These are phyloP conservation scores for Agaricus blazei DNA, from an alignment of 768 basidiomycete species.

Conservation along the genomic window DNA sequence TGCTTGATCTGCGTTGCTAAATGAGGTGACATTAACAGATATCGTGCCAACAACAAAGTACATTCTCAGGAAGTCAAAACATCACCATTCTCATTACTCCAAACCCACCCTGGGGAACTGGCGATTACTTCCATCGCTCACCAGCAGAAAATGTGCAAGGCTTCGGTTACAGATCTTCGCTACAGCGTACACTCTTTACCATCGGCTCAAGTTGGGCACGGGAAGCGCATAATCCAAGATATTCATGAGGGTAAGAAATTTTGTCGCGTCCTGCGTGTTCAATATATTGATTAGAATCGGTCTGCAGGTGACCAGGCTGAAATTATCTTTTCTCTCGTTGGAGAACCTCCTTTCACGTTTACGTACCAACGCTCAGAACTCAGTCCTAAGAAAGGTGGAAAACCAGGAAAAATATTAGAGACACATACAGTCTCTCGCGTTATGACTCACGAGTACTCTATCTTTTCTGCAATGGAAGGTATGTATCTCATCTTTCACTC, in stretches of 20 bases:
- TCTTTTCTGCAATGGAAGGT: conserved; percentile 92
- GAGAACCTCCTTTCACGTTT: conserved; percentile 95
- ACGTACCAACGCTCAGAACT: conserved; percentile 86
- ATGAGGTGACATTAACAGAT: conserved; percentile 37
- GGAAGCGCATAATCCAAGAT: conserved; percentile 75
- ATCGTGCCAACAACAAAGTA: conserved; percentile 72
- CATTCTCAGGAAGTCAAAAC: conserved; percentile 70
- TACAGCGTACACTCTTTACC: conserved; percentile 80
- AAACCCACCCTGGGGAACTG: conserved; percentile 81
- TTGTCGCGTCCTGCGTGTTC: not conserved
- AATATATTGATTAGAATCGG: not conserved
- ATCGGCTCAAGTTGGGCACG: conserved; percentile 84
- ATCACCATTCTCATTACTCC: conserved; percentile 82
- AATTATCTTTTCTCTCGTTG: conserved; percentile 84
- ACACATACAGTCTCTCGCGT: conserved; percentile 87
- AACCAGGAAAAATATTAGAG: conserved; percentile 76
- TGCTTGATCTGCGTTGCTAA: not conserved
- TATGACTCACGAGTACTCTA: conserved; percentile 72
- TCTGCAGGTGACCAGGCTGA: conserved; percentile 82
- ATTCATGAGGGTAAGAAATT: conserved; percentile 74
- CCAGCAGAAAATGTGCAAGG: conserved; percentile 89
- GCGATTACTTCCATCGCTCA: conserved; percentile 85
- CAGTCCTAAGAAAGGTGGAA: conserved; percentile 59
- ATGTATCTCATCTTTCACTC: conserved; percentile 16
- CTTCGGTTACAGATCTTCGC: conserved; percentile 67